These are phyloP conservation scores for Tylopilus felleus DNA, from an alignment of 768 basidiomycete genomes.

Conservation along the genomic window DNA sequence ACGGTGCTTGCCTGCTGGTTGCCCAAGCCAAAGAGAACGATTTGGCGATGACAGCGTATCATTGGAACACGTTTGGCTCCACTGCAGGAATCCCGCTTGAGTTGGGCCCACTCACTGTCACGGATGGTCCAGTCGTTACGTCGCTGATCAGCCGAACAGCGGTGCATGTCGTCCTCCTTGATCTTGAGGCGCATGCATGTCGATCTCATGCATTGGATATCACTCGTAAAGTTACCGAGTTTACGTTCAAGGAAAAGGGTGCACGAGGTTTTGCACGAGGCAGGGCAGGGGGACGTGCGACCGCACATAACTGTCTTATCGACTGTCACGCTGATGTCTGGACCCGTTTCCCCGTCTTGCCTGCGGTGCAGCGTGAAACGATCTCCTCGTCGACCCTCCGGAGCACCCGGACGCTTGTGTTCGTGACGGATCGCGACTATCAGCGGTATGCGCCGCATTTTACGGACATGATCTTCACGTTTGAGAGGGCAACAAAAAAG, in stretches of 20 bases:
- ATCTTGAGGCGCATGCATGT: conserved; percentile 30
- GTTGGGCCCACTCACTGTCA: conserved; percentile 25
- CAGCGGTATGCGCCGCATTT: conserved; percentile 42
- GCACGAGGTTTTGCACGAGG: conserved; percentile 13
- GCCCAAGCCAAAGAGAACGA: conserved; percentile 19
- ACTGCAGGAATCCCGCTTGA: conserved; percentile 41
- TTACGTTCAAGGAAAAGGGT: conserved; percentile 48
- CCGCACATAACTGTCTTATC: conserved; percentile 48
- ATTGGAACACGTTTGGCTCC: conserved; percentile 57
- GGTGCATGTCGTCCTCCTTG: conserved; percentile 43
- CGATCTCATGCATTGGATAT: conserved; percentile 49
- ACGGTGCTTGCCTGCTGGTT: conserved; percentile 50
- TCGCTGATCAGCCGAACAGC: conserved; percentile 43
- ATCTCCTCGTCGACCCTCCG: conserved; percentile 35
- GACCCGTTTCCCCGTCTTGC: conserved; percentile 57
- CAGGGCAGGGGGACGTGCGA: conserved; percentile 4
- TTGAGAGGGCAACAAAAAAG: conserved; percentile 50
- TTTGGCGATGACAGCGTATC: conserved; percentile 40
- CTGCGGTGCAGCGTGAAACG: conserved; percentile 48
- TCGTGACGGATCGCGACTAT: conserved; percentile 40
- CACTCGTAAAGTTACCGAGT: conserved; percentile 53
- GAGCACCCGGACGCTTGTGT: conserved; percentile 37
- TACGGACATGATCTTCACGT: conserved; percentile 39
- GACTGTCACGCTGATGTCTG: conserved; percentile 57
- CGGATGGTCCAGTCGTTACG: conserved; percentile 34